Evolutionary conservation across 2,329 filamentous ascomycete genomes (phyloP).

Genomic region (Paraconiothyrium brasiliense): DNA sequence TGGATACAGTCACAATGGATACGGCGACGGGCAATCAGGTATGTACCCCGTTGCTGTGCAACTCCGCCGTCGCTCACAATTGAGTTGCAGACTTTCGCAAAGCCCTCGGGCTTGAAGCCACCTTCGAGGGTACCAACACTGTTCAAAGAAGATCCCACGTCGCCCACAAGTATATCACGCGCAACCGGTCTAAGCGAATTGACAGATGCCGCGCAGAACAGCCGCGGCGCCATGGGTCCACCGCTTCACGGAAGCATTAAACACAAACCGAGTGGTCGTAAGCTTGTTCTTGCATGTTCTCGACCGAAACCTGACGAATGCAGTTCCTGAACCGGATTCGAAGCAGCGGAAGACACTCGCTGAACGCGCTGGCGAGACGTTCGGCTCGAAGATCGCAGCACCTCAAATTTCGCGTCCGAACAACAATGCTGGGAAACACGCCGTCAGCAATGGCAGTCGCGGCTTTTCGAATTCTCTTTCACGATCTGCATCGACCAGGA

Average conservation of each 20-base stretch:
- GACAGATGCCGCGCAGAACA: slow-evolving; percentile 63
- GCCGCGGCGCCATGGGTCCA: slow-evolving; percentile 58
- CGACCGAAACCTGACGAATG: slow-evolving; percentile 31
- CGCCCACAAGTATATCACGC: slow-evolving; percentile 26
- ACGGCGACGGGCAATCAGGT: slow-evolving; percentile 43
- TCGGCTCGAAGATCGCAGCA: slow-evolving; percentile 52
- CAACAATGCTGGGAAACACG: slow-evolving; percentile 55
- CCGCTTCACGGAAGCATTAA: slow-evolving; percentile 59
- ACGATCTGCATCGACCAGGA: slow-evolving; percentile 53
- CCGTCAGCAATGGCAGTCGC: slow-evolving; percentile 53
- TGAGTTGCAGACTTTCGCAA: slow-evolving; percentile 31
- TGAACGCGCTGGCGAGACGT: slow-evolving; percentile 59
- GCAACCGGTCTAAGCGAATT: slow-evolving; percentile 58
- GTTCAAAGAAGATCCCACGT: slow-evolving; percentile 14
- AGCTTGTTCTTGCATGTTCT: slow-evolving; percentile 26
- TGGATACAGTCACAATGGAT: slow-evolving; percentile 31
- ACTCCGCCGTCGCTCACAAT: slow-evolving; percentile 25
- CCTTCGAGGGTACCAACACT: slow-evolving; percentile 34
- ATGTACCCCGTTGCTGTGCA: slow-evolving; percentile 18
- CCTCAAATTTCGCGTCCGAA: slow-evolving; percentile 55
- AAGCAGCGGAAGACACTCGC: slow-evolving; percentile 62
- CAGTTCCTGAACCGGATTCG: slow-evolving; percentile 58
- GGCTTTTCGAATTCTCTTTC: slow-evolving; percentile 49
- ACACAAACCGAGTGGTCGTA: slow-evolving; percentile 62
- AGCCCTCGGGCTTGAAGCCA: slow-evolving; percentile 44